Conservation (phyloP, 805 yeast genomes). For the baker's yeast (Saccharomyces cerevisiae) region DNA sequence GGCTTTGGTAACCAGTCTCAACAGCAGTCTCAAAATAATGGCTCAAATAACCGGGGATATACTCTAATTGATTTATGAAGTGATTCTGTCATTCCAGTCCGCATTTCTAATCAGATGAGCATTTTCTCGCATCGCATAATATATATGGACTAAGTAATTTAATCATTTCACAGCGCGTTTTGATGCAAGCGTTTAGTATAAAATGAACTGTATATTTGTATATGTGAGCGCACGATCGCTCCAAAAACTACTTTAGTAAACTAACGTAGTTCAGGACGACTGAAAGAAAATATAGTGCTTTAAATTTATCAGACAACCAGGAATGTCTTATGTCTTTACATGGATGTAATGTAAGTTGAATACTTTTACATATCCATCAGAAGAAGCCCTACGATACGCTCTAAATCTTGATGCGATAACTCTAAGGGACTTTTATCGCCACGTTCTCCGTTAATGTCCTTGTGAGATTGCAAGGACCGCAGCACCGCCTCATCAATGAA, state of each 20-base stretch:
- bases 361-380: slow-evolving; percentile 24
- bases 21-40: slow-evolving; percentile 9
- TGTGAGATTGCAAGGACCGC: slow-evolving; percentile 22
- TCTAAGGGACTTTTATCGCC: slow-evolving; percentile 4
- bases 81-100: slow-evolving; percentile 22
- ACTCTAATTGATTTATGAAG: slow-evolving; percentile 11
- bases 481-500: slow-evolving; percentile 26
- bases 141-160: background rate
- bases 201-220: slow-evolving; percentile 1
- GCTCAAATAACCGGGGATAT: slow-evolving; percentile 21
- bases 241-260: background rate
- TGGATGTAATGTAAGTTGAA: background rate
- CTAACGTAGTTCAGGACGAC: background rate
- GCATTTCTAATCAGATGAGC: slow-evolving; percentile 6
- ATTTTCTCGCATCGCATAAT: slow-evolving; percentile 3
- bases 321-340: background rate
- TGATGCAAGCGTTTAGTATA: slow-evolving; percentile 1
- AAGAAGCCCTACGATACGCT: slow-evolving; percentile 25
- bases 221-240: background rate
- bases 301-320: background rate
- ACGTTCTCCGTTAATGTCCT: background rate
- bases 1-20: slow-evolving; percentile 79
- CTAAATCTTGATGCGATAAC: slow-evolving; percentile 24
- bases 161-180: background rate
- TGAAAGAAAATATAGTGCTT: background rate